Evolutionary conservation across 805 yeast genomes (phyloP).

Genomic region (Ogataea trehalophila): DNA sequence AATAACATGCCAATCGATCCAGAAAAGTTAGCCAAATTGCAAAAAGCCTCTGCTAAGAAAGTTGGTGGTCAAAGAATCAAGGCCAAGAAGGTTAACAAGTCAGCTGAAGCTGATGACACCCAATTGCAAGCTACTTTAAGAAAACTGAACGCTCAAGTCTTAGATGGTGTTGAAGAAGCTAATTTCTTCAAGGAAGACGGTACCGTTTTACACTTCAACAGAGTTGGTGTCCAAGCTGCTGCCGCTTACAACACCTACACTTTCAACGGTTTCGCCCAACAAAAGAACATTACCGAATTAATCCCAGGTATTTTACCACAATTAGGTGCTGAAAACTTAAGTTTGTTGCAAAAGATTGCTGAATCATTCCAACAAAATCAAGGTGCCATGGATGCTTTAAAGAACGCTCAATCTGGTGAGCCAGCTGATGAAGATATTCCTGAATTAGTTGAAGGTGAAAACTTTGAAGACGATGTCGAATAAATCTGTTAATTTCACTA

Average conservation of each 20-base stretch:
- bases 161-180: conserved; percentile 92
- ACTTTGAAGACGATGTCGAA: conserved; percentile 57
- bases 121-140: conserved; percentile 85
- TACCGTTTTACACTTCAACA: conserved; percentile 90
- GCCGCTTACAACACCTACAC: conserved; percentile 88
- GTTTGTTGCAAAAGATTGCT: conserved; percentile 83
- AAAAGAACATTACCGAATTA: conserved; percentile 86
- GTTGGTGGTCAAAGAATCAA: conserved; percentile 87
- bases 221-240: conserved; percentile 94
- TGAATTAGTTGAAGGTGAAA: conserved; percentile 84
- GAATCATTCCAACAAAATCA: conserved; percentile 71
- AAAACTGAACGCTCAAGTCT: conserved; percentile 83
- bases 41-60: conserved; percentile 78
- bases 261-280: conserved; percentile 92
- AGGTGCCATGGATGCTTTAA: conserved; percentile 32
- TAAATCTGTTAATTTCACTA: conserved; percentile 7
- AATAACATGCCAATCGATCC: conserved; percentile 78
- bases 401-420: conserved; percentile 35
- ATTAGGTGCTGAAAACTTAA: conserved; percentile 93
- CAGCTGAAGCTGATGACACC: conserved; percentile 79
- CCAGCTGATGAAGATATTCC: conserved; percentile 59
- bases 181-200: conserved; percentile 97
- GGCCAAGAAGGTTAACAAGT: conserved; percentile 68
- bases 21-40: conserved; percentile 89
- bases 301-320: conserved; percentile 93